phyloP scores from a whole-genome alignment of 495 filamentous ascomycete genomes.

The Xanthoparmelia taractica region DNA sequence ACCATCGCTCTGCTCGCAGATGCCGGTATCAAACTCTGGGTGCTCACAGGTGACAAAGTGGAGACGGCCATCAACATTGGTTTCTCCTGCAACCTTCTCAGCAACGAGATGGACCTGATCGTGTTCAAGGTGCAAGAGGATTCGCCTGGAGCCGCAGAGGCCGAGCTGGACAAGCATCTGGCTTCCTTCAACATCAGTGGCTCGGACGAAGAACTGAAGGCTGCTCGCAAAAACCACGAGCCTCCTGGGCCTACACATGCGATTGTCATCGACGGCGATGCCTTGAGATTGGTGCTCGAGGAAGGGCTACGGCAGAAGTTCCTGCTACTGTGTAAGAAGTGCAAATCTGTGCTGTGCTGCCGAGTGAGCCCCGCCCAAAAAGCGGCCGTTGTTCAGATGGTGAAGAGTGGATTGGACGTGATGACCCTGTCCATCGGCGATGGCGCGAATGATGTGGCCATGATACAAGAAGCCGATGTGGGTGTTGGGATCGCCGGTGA shows the following conservation, averaged over 20 bases:
- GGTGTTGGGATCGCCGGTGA: constrained; percentile 97
- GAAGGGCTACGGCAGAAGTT: constrained; percentile 83
- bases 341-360: constrained; percentile 93
- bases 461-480: constrained; percentile 99
- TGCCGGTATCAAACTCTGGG: constrained; percentile 99
- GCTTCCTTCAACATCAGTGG: constrained; percentile 70
- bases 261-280: constrained; percentile 95
- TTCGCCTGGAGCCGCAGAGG: constrained; percentile 52
- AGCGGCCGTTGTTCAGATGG: constrained; percentile 92
- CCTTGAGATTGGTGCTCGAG: constrained; percentile 80
- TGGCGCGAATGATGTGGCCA: constrained; percentile 97
- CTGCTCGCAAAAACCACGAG: constrained; percentile 71
- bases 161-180: constrained; percentile 66
- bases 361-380: constrained; percentile 96
- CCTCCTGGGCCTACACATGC: constrained; percentile 84
- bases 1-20: constrained; percentile 87
- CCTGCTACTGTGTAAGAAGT: constrained; percentile 92
- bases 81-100: constrained; percentile 95
- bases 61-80: constrained; percentile 99
- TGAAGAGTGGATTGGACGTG: constrained; percentile 88
- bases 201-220: constrained; percentile 75
- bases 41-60: constrained; percentile 96
- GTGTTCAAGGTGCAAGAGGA: constrained; percentile 79
- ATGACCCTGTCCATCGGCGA: constrained; percentile 97
- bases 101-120: constrained; percentile 96